A percentile compares a stretch with the other conserved stretches of the same genome.
These are phyloP conservation scores for Oryza brachyantha DNA, from an alignment of 176 grass and related monocot species.

Conservation along the genomic window DNA sequence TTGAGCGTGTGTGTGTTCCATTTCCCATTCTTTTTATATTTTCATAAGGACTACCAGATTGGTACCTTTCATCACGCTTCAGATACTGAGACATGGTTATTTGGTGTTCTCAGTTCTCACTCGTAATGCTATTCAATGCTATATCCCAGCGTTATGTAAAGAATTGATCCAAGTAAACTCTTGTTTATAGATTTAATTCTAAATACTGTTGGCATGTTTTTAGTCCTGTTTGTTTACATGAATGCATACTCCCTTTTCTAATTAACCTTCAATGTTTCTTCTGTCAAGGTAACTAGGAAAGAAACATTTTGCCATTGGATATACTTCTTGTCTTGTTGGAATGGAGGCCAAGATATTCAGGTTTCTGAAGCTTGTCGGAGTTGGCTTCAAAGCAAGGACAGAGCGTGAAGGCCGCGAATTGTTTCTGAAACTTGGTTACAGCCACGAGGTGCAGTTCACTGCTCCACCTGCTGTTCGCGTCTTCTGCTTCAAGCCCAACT, in stretches of 20 bases:
- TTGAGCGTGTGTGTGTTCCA: not conserved
- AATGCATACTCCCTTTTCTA: not conserved
- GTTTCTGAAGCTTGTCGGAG: slow-evolving; percentile 69
- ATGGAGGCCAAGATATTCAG: slow-evolving; percentile 63
- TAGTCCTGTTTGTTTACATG: too few relatives aligned
- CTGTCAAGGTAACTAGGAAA: not conserved
- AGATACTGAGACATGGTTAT: not conserved
- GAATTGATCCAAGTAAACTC: not conserved
- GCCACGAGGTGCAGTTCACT: slow-evolving; percentile 62
- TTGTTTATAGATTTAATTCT: not conserved
- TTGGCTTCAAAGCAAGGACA: slow-evolving; percentile 64
- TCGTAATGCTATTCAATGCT: not conserved
- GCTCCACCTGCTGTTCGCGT: slow-evolving; percentile 63
- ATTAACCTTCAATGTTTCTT: not conserved
- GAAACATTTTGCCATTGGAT: not conserved
- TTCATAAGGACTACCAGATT: not conserved
- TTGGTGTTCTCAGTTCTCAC: not conserved
- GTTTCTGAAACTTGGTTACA: slow-evolving; percentile 76
- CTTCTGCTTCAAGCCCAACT: slow-evolving; percentile 72
- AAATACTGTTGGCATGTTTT: not conserved
- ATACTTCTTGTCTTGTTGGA: not conserved
- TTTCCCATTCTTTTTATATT: not conserved
- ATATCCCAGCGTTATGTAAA: not conserved
- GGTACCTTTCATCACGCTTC: not conserved
- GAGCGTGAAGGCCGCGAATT: slow-evolving; percentile 58